These are phyloP conservation scores for Apium graveolens DNA, from an alignment of 129 eudicot genomes.

Conservation along the genomic window DNA sequence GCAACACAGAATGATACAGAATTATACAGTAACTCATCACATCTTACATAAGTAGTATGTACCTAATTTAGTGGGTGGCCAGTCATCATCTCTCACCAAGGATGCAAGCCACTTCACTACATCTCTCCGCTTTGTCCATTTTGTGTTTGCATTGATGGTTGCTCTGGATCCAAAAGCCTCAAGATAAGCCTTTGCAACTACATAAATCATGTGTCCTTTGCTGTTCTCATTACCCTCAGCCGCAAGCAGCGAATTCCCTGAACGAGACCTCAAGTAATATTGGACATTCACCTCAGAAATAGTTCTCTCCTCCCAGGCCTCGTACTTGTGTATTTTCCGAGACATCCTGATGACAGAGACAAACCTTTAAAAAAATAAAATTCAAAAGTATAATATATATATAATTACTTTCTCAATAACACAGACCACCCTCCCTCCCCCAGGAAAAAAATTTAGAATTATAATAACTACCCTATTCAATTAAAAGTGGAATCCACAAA, in stretches of 20 bases:
- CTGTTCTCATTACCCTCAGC: conserved; percentile 40
- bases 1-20: not conserved
- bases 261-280: conserved; percentile 21
- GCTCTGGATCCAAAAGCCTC: conserved; percentile 21
- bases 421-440: not conserved
- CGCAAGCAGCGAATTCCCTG: conserved; percentile 30
- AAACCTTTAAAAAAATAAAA: not conserved
- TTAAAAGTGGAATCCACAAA: not conserved
- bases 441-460: not conserved
- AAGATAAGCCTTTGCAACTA: conserved; percentile 28
- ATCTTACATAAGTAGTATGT: conserved; percentile 2
- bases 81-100: conserved; percentile 15
- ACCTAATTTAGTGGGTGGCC: conserved; percentile 16
- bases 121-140: conserved; percentile 32
- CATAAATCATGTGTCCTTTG: conserved; percentile 35
- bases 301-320: conserved; percentile 39
- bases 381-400: not conserved
- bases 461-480: not conserved
- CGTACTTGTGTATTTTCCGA: conserved; percentile 2
- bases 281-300: conserved; percentile 29
- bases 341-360: conserved; percentile 22
- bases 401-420: not conserved
- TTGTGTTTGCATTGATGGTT: conserved; percentile 1
- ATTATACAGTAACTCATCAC: not conserved
- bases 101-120: conserved; percentile 31